Conservation (phyloP, 2,329 filamentous ascomycete genomes). For the Helotiales sp. region DNA sequence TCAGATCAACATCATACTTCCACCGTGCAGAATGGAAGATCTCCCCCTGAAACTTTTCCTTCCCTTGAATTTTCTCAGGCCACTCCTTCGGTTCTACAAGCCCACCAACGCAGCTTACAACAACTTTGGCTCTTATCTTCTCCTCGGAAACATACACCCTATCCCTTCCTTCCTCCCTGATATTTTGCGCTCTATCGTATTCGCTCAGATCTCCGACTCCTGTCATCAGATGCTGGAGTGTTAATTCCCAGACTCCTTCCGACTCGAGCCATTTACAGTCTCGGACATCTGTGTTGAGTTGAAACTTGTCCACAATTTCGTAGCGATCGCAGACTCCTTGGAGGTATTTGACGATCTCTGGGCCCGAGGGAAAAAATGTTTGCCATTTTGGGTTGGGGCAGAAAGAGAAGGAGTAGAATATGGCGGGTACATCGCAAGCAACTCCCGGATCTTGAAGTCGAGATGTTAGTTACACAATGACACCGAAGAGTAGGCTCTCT, state of each 20-base stretch:
- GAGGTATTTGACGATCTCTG: conserved; percentile 58
- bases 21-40: conserved; percentile 59
- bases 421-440: conserved; percentile 53
- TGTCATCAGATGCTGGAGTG: conserved; percentile 48
- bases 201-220: conserved; percentile 53
- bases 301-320: conserved; percentile 56
- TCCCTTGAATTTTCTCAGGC: conserved; percentile 51
- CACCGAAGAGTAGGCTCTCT: too few species aligned
- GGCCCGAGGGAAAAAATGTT: conserved; percentile 56
- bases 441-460: conserved; percentile 43
- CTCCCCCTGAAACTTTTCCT: conserved; percentile 53
- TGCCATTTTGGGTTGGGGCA: conserved; percentile 60
- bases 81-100: conserved; percentile 54
- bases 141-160: conserved; percentile 53
- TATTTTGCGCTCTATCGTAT: conserved; percentile 45
- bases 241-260: conserved; percentile 55
- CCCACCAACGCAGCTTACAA: conserved; percentile 54
- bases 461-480: neutral
- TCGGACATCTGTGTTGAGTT: conserved; percentile 57
- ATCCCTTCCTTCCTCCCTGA: conserved; percentile 43
- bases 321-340: conserved; percentile 53
- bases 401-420: conserved; percentile 61
- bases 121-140: conserved; percentile 52
- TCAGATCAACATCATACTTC: conserved; percentile 52
- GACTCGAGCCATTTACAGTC: conserved; percentile 51